A percentile compares a stretch with the other conserved stretches of the same genome.
Conservation (phyloP, 768 basidiomycete species). For the Podaxis rugospora region DNA sequence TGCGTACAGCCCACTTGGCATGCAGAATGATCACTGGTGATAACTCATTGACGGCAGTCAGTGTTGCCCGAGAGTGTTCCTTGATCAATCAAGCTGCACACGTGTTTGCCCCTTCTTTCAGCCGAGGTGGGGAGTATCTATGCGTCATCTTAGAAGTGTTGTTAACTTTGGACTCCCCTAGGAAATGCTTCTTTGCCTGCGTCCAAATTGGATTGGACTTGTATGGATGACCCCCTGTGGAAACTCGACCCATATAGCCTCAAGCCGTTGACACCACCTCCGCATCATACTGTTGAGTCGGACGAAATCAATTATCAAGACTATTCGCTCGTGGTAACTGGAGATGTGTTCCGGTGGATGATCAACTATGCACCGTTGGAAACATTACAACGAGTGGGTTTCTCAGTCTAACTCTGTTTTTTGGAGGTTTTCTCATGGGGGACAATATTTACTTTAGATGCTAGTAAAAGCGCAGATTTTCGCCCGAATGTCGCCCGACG, state of each 20-base stretch:
- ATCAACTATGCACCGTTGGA: conserved; percentile 91
- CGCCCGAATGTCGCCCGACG: conserved; percentile 98
- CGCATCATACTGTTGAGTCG: conserved; percentile 65
- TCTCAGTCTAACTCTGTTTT: neutral
- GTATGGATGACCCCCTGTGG: conserved; percentile 83
- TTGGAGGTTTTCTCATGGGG: neutral
- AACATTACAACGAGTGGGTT: conserved; percentile 83
- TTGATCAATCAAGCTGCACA: conserved; percentile 85
- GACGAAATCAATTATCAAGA: conserved; percentile 78
- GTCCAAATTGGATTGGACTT: conserved; percentile 83
- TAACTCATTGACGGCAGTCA: conserved; percentile 94
- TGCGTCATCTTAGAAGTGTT: neutral
- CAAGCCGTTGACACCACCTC: conserved; percentile 69
- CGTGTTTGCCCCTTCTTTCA: conserved; percentile 81
- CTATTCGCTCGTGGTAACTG: conserved; percentile 88
- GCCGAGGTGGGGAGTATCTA: conserved; percentile 48
- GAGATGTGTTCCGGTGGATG: conserved; percentile 98
- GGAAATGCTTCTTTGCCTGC: conserved; percentile 48
- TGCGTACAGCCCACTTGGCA: conserved; percentile 86
- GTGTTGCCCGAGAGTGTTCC: conserved; percentile 91
- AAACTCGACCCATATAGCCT: conserved; percentile 87
- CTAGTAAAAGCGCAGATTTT: conserved; percentile 95
- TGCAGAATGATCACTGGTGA: conserved; percentile 99
- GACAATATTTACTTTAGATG: conserved; percentile 55
- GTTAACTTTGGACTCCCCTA: conserved; percentile 19